These are phyloP conservation scores for Solanum piurae DNA, from an alignment of 257 asterid species.

Conservation along the genomic window DNA sequence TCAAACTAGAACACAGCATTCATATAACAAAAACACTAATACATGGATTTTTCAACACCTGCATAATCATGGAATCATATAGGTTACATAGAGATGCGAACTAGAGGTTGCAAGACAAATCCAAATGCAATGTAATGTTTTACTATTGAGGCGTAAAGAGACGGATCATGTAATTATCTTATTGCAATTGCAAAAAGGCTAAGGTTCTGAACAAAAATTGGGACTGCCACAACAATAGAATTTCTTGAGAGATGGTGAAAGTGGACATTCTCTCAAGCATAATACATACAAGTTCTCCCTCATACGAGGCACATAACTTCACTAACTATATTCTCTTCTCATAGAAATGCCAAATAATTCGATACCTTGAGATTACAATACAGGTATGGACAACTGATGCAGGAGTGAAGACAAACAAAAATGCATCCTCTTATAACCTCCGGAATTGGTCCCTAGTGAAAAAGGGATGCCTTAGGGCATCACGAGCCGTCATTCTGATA, in stretches of 20 bases:
- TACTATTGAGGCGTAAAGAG: neutral
- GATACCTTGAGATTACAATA: neutral
- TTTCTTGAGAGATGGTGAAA: neutral
- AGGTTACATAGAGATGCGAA: neutral
- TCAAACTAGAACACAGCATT: neutral
- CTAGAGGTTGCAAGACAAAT: neutral
- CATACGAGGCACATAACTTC: neutral
- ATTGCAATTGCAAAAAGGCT: neutral
- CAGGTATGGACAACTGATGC: neutral
- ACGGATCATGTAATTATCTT: neutral
- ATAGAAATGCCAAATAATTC: neutral
- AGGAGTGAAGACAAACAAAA: neutral
- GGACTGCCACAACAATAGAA: neutral
- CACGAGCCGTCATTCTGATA: conserved; percentile 26
- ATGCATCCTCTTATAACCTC: conserved; percentile 1
- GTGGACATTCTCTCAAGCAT: neutral
- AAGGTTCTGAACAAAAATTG: neutral
- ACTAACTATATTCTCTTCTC: neutral
- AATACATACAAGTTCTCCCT: neutral
- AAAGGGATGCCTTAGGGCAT: conserved; percentile 40
- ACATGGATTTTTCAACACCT: neutral
- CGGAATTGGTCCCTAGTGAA: conserved; percentile 22
- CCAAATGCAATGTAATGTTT: neutral
- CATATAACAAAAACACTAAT: neutral
- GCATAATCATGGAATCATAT: neutral